Evolutionary conservation across 2,329 filamentous ascomycete genomes (phyloP).

Genomic region (Ploettnerulaceae sp.): DNA sequence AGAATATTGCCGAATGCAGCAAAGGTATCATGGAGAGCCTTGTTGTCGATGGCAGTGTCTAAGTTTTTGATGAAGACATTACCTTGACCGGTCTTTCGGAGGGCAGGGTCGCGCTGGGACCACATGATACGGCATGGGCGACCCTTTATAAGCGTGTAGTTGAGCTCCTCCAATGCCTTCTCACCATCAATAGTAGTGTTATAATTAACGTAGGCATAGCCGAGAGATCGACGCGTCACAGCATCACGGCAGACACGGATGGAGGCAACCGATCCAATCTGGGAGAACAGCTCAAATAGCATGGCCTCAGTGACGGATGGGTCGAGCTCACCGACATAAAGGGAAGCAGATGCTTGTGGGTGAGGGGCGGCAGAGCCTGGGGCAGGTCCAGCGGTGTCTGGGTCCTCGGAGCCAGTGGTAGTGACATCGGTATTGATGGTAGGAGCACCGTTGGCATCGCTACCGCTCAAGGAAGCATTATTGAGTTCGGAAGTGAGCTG

Average conservation of each 20-base stretch:
- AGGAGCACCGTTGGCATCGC: slow-evolving; percentile 61
- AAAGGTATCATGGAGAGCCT: slow-evolving; percentile 99
- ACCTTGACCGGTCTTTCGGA: slow-evolving; percentile 98
- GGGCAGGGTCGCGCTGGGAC: slow-evolving; percentile 97
- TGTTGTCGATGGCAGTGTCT: slow-evolving; percentile 98
- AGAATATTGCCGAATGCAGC: slow-evolving; percentile 98
- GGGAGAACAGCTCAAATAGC: slow-evolving; percentile 99
- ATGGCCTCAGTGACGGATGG: slow-evolving; percentile 97
- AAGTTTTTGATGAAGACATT: slow-evolving; percentile 99
- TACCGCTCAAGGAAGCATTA: slow-evolving; percentile 65
- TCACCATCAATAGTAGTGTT: slow-evolving; percentile 95
- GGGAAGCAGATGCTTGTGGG: slow-evolving; percentile 90
- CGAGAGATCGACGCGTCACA: slow-evolving; percentile 95
- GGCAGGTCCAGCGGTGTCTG: slow-evolving; percentile 62
- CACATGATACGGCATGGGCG: slow-evolving; percentile 99
- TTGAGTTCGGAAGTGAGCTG: slow-evolving; percentile 76
- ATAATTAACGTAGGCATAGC: slow-evolving; percentile 99
- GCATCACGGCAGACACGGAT: slow-evolving; percentile 99
- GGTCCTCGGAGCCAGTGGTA: slow-evolving; percentile 50
- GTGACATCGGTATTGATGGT: slow-evolving; percentile 71
- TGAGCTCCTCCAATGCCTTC: slow-evolving; percentile 97
- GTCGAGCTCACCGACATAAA: slow-evolving; percentile 98
- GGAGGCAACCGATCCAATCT: slow-evolving; percentile 96
- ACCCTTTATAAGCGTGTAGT: slow-evolving; percentile 99
- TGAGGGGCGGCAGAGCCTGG: slow-evolving; percentile 68